Evolutionary conservation across 2,329 filamentous ascomycete species (phyloP).

Genomic region (Cladosporium cucumerinum): DNA sequence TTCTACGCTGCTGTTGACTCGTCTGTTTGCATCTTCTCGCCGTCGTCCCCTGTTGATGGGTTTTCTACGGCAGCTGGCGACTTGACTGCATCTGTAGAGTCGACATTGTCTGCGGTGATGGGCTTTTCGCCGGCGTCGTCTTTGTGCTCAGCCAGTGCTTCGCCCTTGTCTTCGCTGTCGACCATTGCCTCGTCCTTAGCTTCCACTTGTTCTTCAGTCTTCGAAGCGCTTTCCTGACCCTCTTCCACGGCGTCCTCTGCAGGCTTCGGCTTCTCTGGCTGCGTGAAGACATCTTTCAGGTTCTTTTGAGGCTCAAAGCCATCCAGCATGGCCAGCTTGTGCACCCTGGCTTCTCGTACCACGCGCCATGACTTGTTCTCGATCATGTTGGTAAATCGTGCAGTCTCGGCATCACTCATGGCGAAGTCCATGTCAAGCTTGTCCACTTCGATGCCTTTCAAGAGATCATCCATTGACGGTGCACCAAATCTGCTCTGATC

Average conservation of each 20-base stretch:
- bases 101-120: background rate
- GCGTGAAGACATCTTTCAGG: conserved; percentile 10
- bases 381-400: conserved; percentile 64
- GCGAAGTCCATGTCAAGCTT: conserved; percentile 87
- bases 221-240: background rate
- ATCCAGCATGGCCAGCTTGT: conserved; percentile 58
- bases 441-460: conserved; percentile 70
- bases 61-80: background rate
- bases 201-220: background rate
- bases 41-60: background rate
- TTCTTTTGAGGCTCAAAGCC: background rate
- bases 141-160: background rate
- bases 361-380: conserved; percentile 89
- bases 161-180: background rate
- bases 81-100: background rate
- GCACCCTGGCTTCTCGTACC: conserved; percentile 72
- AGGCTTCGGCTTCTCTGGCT: background rate
- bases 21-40: conserved; percentile 9
- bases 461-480: conserved; percentile 68
- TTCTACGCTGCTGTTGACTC: conserved; percentile 6
- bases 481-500: conserved; percentile 60
- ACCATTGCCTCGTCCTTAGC: background rate
- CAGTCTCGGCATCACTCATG: conserved; percentile 59
- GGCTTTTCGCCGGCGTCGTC: background rate
- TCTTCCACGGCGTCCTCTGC: background rate